These are phyloP conservation scores for Phylloporus rhodoxanthus DNA, from an alignment of 768 basidiomycete species.

Conservation along the genomic window DNA sequence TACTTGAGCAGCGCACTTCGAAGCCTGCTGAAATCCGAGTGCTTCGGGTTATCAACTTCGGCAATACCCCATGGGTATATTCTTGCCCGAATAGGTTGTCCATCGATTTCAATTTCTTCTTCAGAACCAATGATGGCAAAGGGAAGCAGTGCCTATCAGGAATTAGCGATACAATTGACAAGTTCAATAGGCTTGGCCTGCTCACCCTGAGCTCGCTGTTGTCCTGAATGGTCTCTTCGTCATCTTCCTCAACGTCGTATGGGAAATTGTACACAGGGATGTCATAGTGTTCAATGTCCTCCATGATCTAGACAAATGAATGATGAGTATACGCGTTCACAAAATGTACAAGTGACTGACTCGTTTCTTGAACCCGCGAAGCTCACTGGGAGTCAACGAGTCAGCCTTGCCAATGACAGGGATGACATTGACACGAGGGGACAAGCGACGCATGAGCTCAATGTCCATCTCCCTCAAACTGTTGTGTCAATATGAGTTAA, in stretches of 20 bases:
- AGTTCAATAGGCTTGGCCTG: slow-evolving; percentile 6
- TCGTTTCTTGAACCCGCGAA: slow-evolving; percentile 93
- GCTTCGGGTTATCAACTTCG: slow-evolving; percentile 98
- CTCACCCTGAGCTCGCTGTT: slow-evolving; percentile 89
- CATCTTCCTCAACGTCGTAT: slow-evolving; percentile 98
- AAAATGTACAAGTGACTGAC: slow-evolving; percentile 33
- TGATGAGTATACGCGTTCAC: not conserved
- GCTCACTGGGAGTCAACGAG: slow-evolving; percentile 86
- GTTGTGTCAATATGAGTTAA: slow-evolving; percentile 1
- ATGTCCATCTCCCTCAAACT: slow-evolving; percentile 98
- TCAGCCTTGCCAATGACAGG: slow-evolving; percentile 97
- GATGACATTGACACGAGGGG: slow-evolving; percentile 97
- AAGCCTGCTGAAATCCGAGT: slow-evolving; percentile 96
- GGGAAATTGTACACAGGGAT: slow-evolving; percentile 99
- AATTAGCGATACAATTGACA: slow-evolving; percentile 5
- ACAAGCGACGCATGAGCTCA: slow-evolving; percentile 96
- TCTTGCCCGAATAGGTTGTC: slow-evolving; percentile 84
- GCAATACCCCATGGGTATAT: slow-evolving; percentile 99
- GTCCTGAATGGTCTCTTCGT: slow-evolving; percentile 96
- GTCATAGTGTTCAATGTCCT: slow-evolving; percentile 97
- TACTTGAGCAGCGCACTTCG: slow-evolving; percentile 88
- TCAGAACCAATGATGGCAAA: slow-evolving; percentile 98
- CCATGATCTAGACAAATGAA: slow-evolving; percentile 72
- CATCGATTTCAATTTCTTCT: slow-evolving; percentile 92
- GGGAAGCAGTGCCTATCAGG: slow-evolving; percentile 72